Evolutionary conservation across 176 grass and related monocot species (phyloP), one percentile per base, ranked within the genome.

Genomic region (Phyllostachys edulis): DNA sequence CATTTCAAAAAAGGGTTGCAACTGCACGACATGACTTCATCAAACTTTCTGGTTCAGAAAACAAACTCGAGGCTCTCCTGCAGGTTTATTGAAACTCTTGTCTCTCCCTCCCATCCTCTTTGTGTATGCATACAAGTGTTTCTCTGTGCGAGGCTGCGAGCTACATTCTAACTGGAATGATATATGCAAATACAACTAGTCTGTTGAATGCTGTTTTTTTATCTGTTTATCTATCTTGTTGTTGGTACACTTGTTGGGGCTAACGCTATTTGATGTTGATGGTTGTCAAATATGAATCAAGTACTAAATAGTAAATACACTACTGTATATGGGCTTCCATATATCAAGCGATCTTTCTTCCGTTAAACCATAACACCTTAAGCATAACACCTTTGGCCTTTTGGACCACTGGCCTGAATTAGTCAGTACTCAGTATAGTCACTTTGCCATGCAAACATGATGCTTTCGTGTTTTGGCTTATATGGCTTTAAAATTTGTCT

Each of bases 1-100:
- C 91, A 10, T 94, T 98, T 76, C 96, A 95, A 84, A 98, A 95
- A 82, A 92, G 90, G 82, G 88, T 98, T 87, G 91, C 96, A 93
- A 95, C 96, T 44, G 96, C 96, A 85, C 79, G 93, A 0, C 93
- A 98, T 89, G 96, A 98, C 75, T 98, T 98, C 63, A 95, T 98
- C 38, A 98, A 98, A 78, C 87, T 98, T 75, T 88, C 91, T 85
- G 93, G 93, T 57, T 71, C 91, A 8, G 93, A 98, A 83, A 95
- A 98, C 80, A 98, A 98, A 85, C 96, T 94, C 12, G 96, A 98
- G 73, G 90, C 96, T 86, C 96, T 98, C 84, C 73, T 94, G 39
- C 93, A 98, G 96, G 96, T 98, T 60, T 60, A 21, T 69, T 80
- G 6, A 64, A 82, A 81, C 70, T 32, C 61, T 65, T 76, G 44